Base-by-base conservation (phyloP, 768 basidiomycete species). In the Pleurotus tuber-regium region DNA sequence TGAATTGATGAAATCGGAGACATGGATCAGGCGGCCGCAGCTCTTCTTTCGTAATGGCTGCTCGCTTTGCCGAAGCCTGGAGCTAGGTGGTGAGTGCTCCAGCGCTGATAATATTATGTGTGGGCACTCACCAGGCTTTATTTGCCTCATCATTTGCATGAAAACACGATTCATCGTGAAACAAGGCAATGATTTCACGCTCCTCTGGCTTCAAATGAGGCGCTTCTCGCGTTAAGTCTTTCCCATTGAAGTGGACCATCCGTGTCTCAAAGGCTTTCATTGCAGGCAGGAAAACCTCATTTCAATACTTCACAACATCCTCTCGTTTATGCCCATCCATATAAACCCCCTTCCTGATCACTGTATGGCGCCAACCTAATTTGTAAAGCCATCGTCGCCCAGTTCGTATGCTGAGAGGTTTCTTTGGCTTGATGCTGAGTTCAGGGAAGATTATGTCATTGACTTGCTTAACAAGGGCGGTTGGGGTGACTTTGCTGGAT, bases 1-100 rank as follows among this genome's bases (percentile, higher is more conserved):
- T 18, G 67, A 61, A 33, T 65, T 63, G 25, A 76, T 68, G 42
- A 75, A 75, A 26, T 70, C 70, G 1, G 72, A 77, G 4, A 71
- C 62, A 59, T 74, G 70, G 26, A 74, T 73, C 4, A 70, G 50
- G 1, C 57, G 50, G 3, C 73, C 72, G 10, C 58, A 52, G 4
- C 67, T 63, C 52, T 76, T 72, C 43, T 67, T 67, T 11, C 51
- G 60, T 16, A 70, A 47, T 5, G 58, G 58, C 44, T 59, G 55
- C 46, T 71, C 52, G 1, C 56, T 63, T 23, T 54, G 40, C 18
- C 23, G 3, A 2, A 70, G 55, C 61, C 64, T 56, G 51, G 14
- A 18, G 5, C 21, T 66, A 63, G 54, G 58, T 57, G 18, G 59
- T 57, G 6, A 61, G 60, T 33, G 24, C 19, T 26, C 28, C 25